A percentile compares a stretch with the other conserved stretches of the same genome.
phyloP scores from a whole-genome alignment of 495 filamentous ascomycete genomes.

The Tetracladium marchalianum region DNA sequence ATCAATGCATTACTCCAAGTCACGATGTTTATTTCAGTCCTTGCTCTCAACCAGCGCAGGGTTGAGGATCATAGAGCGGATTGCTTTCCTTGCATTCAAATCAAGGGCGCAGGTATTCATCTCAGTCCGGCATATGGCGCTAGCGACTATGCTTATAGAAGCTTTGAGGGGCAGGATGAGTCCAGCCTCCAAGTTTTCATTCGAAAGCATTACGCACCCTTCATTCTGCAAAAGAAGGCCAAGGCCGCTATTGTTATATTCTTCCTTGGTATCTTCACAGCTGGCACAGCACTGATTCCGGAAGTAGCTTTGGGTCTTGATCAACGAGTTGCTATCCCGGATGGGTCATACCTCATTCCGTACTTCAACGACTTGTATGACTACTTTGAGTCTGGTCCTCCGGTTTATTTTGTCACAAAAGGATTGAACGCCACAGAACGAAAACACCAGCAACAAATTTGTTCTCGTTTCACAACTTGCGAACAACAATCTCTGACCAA shows the following conservation, averaged over 20 bases:
- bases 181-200: conserved; percentile 75
- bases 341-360: conserved; percentile 81
- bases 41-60: conserved; percentile 80
- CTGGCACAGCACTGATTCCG: conserved; percentile 73
- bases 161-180: conserved; percentile 66
- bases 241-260: conserved; percentile 65
- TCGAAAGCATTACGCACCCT: conserved; percentile 76
- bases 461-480: conserved; percentile 85
- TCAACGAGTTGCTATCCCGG: conserved; percentile 87
- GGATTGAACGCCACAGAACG: conserved; percentile 69
- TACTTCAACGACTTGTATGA: conserved; percentile 93
- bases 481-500: conserved; percentile 74
- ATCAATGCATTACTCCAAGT: conserved; percentile 93
- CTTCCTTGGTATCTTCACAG: conserved; percentile 84
- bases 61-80: conserved; percentile 83
- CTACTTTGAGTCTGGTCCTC: conserved; percentile 86
- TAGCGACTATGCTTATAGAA: conserved; percentile 15
- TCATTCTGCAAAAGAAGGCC: conserved; percentile 64
- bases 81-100: conserved; percentile 79
- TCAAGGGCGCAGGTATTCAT: conserved; percentile 51
- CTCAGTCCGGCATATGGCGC: conserved; percentile 26
- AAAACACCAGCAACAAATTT: conserved; percentile 70
- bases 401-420: conserved; percentile 89
- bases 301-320: conserved; percentile 81
- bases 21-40: conserved; percentile 89